Evolutionary conservation across 192 early-diverging fungal species (phyloP).

Genomic region (Dissophora ornata): DNA sequence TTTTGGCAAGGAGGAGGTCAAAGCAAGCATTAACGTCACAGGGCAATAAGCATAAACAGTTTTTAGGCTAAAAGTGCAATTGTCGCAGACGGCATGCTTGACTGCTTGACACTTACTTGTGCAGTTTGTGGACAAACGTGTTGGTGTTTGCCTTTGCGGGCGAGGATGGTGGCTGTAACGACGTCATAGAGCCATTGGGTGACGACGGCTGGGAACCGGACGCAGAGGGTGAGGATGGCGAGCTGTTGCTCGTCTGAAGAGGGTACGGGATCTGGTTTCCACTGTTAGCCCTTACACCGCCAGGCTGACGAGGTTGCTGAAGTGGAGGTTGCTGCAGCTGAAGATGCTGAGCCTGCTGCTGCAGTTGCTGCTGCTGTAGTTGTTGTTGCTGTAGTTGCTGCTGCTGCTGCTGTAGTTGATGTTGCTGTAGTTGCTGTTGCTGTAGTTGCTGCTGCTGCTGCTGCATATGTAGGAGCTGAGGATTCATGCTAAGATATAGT

Average conservation of each 20-base stretch:
- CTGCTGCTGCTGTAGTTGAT: constrained; percentile 8
- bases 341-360: constrained; percentile 33
- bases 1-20: neutral
- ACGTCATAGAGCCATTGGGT: constrained; percentile 49
- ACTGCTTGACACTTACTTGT: constrained; percentile 56
- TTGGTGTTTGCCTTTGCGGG: constrained; percentile 62
- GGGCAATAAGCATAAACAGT: neutral
- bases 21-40: constrained; percentile 5
- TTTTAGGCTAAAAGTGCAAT: too few relatives aligned
- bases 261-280: constrained; percentile 47
- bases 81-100: too few relatives aligned
- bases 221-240: constrained; percentile 51
- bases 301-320: constrained; percentile 38
- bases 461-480: too few relatives aligned
- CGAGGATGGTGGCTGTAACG: constrained; percentile 59
- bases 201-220: constrained; percentile 53
- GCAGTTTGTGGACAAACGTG: constrained; percentile 70
- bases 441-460: too few relatives aligned
- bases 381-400: constrained; percentile 17
- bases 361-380: constrained; percentile 29
- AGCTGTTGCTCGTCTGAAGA: constrained; percentile 31
- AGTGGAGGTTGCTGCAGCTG: constrained; percentile 24
- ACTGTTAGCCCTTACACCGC: constrained; percentile 40
- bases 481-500: too few relatives aligned
- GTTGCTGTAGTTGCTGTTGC: constrained; percentile 1